A percentile compares a stretch with the other conserved stretches of the same genome.
These are phyloP conservation scores for Penicillium sp. DNA, from an alignment of 2,329 filamentous ascomycete genomes.

Conservation along the genomic window DNA sequence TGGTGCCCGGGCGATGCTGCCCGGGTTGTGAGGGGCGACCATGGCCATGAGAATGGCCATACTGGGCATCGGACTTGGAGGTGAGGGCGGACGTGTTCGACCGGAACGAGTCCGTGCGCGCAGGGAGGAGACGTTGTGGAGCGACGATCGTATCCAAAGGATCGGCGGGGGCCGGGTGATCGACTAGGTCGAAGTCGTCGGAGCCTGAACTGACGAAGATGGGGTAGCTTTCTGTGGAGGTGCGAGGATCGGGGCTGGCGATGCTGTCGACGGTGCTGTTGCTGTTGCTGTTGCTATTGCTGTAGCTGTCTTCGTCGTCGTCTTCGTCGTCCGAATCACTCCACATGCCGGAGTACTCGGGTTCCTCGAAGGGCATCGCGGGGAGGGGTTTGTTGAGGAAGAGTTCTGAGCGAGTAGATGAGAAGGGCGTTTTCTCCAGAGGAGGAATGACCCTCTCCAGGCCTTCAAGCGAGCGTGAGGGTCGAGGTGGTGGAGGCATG, in stretches of 20 bases:
- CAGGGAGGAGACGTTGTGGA: constrained; percentile 9
- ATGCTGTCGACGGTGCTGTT: constrained; percentile 31
- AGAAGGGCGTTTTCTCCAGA: constrained; percentile 7
- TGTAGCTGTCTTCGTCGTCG: constrained; percentile 18
- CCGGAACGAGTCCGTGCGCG: constrained; percentile 19
- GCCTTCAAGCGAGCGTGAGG: constrained; percentile 42
- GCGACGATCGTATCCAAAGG: constrained; percentile 19
- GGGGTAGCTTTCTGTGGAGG: constrained; percentile 36
- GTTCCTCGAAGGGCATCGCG: constrained; percentile 24
- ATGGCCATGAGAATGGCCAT: too few species aligned
- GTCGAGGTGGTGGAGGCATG: constrained; percentile 37
- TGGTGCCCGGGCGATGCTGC: constrained; percentile 28
- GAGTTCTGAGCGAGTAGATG: constrained; percentile 22
- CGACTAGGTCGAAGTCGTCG: constrained; percentile 33
- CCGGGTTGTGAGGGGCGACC: constrained; percentile 27
- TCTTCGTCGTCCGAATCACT: constrained; percentile 37
- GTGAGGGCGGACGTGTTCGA: constrained; percentile 14
- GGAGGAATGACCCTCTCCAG: constrained; percentile 43
- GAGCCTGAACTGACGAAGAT: constrained; percentile 36
- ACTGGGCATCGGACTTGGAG: constrained; percentile 31
- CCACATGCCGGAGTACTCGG: constrained; percentile 27
- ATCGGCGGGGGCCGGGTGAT: constrained; percentile 28
- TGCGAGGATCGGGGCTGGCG: constrained; percentile 24
- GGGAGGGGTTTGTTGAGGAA: constrained; percentile 39
- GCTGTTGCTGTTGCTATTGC: constrained; percentile 31